phyloP scores from a whole-genome alignment of 2,329 filamentous ascomycete species.

The Dothideomycetidae sp. region DNA sequence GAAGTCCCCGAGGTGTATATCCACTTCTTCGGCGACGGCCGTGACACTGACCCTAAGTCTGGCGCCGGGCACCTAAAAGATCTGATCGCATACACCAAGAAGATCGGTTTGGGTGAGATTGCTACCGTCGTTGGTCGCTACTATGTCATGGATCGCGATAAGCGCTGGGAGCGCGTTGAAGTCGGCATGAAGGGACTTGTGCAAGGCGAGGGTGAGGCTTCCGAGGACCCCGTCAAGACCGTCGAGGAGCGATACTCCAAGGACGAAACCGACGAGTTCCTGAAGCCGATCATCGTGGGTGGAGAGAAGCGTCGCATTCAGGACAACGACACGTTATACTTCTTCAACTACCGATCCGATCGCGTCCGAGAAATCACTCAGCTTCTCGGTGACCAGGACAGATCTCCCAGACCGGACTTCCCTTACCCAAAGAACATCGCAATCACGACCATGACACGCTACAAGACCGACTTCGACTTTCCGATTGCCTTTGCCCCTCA shows the following conservation, averaged over 20 bases:
- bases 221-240: slow-evolving; percentile 69
- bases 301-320: slow-evolving; percentile 76
- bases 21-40: slow-evolving; percentile 97
- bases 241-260: slow-evolving; percentile 79
- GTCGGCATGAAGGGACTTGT: slow-evolving; percentile 77
- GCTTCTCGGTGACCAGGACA: slow-evolving; percentile 81
- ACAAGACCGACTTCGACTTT: slow-evolving; percentile 92
- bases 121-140: slow-evolving; percentile 91
- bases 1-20: slow-evolving; percentile 86
- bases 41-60: slow-evolving; percentile 95
- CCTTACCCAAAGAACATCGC: slow-evolving; percentile 77
- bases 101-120: slow-evolving; percentile 74
- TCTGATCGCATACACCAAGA: slow-evolving; percentile 64
- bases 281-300: slow-evolving; percentile 91
- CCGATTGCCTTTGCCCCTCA: slow-evolving; percentile 85
- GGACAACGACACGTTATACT: slow-evolving; percentile 90
- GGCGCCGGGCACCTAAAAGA: slow-evolving; percentile 77
- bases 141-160: slow-evolving; percentile 98
- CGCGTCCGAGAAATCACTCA: slow-evolving; percentile 94
- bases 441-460: slow-evolving; percentile 94
- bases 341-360: slow-evolving; percentile 99
- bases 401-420: slow-evolving; percentile 81
- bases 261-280: slow-evolving; percentile 89
- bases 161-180: slow-evolving; percentile 95
- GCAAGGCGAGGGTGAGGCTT: slow-evolving; percentile 72